Base-by-base conservation (phyloP, 441 rosid species). In the Lepidium campestre region DNA sequence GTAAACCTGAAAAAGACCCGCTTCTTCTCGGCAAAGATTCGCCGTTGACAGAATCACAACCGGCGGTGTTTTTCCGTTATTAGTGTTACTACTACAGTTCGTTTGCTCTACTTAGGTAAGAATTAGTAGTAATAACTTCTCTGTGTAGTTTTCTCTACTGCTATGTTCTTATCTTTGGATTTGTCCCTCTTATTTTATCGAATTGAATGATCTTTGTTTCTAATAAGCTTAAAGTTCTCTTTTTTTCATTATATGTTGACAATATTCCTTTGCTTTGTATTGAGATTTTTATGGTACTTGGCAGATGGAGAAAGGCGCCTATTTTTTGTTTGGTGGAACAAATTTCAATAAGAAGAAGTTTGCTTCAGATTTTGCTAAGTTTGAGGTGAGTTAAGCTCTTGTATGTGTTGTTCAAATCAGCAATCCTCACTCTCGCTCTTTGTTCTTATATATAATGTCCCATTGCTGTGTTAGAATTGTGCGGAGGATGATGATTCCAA, bases 311-410 rank as follows among this genome's bases (percentile, higher is more conserved):
- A 78, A 80, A 63, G 81, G 57, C 29, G 58, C 77, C 0, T 83
- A 85, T 15, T 91, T 91, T 74, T 77, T 93, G 64, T 87, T 93
- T 58, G 85, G 88, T 7, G 99, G 99, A 49, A 76, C 86, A 72
- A 78, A 61, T 29, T 91, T 93, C 57, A 68, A 86, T 34, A 78
- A 75, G 69, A 86, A 81, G 71, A 87, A 80, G 84, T 88, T 83
- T 65, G 82, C 89, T 57, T 40, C 50, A 8, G 93, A 89, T 67
- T 80, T 91, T 17, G 61, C 85, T 32, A 83, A 81, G 75, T 93
- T 93, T 45, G 68, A 87, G 83, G 98, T 90, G 25, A 9, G 66
- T 9, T 50, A 34, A 62, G n/a, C 14, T 20, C 17, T 6, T 74
- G 45, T 31, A 14, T 5, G 0, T 44, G 20, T 46, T 57, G 18